Evolutionary conservation across 106 monocot genomes (phyloP), one percentile per base, ranked within the genome.

Genomic region (Dendrobium huoshanense): DNA sequence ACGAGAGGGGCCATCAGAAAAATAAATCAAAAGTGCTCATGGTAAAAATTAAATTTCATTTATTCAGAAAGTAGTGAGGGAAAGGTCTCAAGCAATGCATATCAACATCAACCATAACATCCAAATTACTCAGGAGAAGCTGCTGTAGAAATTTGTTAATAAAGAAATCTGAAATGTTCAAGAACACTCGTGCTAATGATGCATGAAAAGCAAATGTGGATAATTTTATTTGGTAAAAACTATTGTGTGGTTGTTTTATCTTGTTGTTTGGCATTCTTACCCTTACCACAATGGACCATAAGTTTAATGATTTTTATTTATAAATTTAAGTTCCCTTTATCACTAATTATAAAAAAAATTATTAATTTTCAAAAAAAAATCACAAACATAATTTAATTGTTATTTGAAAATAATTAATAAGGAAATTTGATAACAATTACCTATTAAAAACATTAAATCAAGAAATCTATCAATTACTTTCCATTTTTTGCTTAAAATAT

Each of bases 51-150:
- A 37, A 70, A 70, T 70, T 31, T 70, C 70, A 70, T 70, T 22
- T 70, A 33, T 70, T 70, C 13, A 70, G 19, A 13, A 9, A 11
- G 33, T 70, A 61, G 0, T 67, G 7, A 2, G 67, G 29, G 9
- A 67, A 20, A 67, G 11, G 10, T 4, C 37, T 70, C 37, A 2
- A 70, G 4, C 24, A 70, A 37, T 6, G 33, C 33, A 70, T 70
- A 70, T 70, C 27, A 70, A 31, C 70, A 70, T 13, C 70, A 70
- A 70, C 0, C 70, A 70, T 70, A 70, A 37, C 70, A 70, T 70
- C 70, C 33, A 33, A 70, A 70, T 70, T 31, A 70, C 15, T 70
- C 70, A 37, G 3, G n/a, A n/a, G n/a, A n/a, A 22, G 4, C 20
- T 61, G 4, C 3, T 22, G 61, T 22, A 61, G 15, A 51, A 51